Evolutionary conservation across 345 rosid species (phyloP), one percentile per base, ranked within the genome.

Genomic region (Brassica cretica): DNA sequence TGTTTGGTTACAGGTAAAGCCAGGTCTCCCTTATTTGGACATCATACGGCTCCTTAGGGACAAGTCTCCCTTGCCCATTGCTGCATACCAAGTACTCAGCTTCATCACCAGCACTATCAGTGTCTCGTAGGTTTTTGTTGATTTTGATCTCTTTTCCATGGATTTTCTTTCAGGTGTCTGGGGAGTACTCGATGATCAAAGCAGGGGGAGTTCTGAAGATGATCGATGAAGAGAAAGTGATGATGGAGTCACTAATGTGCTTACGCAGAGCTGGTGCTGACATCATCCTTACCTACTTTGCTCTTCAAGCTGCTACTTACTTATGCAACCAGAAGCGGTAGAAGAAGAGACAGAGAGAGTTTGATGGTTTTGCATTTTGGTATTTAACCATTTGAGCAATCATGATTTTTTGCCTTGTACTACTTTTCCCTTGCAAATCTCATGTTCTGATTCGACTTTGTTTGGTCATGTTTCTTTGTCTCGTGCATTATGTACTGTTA

Each of bases 171-270:
- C 14, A 78, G 82, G 82, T 78, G 8, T 78, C 82, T 46, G 99
- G 99, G 21, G 98, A 95, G 77, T 95, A 95, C 84, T 92, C 99
- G 0, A 95, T 95, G 96, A 95, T 95, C 59, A 95, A 93, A 78
- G 98, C 97, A 9, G 97, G 94, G 2, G 97, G 93, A 53, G 91
- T 83, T 67, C 84, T 93, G 76, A 93, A 91, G 83, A 95, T 95
- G 99, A 92, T 95, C 4, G 99, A 95, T 25, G 99, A 95, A 72
- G 97, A 95, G 82, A 88, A 78, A 80, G 98, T 95, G 3, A 95
- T 93, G 99, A 87, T 95, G 97, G 98, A 95, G 77, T 95, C 99
- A 5, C 81, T 95, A 71, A 85, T 81, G 91, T 95, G 99, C 74
- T 88, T 95, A 62, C 87, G 98, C 53, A 82, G 98, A 33, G 99